Evolutionary conservation across 2,329 filamentous ascomycete species (phyloP).

Genomic region (Tolypocladium amazonense): DNA sequence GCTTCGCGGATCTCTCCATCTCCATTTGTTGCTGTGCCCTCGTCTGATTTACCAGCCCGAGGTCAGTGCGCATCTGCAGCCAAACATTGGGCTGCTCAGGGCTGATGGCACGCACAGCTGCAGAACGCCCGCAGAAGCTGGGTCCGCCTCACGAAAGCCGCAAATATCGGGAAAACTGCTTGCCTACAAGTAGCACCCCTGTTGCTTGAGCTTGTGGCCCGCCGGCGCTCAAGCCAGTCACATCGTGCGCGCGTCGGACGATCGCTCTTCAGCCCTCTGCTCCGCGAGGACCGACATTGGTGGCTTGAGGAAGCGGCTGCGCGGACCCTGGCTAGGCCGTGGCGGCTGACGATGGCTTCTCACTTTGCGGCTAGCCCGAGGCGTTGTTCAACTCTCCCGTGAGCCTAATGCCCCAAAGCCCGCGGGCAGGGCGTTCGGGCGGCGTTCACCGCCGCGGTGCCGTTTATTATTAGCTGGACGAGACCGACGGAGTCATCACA

Average conservation of each 20-base stretch:
- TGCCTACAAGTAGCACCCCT: no score
- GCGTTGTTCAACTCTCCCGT: background rate
- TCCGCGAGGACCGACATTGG: background rate
- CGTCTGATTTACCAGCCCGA: background rate
- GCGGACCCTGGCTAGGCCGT: background rate
- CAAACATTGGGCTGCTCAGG: background rate
- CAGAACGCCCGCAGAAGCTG: background rate
- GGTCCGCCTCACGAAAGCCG: background rate
- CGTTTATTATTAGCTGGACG: background rate
- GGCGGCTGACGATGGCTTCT: slow-evolving; percentile 1
- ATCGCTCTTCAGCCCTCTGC: background rate
- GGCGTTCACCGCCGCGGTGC: background rate
- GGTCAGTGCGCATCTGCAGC: background rate
- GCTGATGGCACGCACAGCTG: background rate
- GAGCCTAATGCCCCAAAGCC: background rate
- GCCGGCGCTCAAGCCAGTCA: background rate
- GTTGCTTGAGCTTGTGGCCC: background rate
- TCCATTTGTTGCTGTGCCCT: background rate
- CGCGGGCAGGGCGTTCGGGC: background rate
- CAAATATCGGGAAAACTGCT: background rate
- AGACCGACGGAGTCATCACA: background rate
- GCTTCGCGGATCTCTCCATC: background rate
- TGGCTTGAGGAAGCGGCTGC: background rate
- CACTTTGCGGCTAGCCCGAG: background rate
- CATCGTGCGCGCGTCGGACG: background rate